Evolutionary conservation across 441 rosid species (phyloP), one percentile per base, ranked within the genome.

Genomic region (Erodium trifolium): DNA sequence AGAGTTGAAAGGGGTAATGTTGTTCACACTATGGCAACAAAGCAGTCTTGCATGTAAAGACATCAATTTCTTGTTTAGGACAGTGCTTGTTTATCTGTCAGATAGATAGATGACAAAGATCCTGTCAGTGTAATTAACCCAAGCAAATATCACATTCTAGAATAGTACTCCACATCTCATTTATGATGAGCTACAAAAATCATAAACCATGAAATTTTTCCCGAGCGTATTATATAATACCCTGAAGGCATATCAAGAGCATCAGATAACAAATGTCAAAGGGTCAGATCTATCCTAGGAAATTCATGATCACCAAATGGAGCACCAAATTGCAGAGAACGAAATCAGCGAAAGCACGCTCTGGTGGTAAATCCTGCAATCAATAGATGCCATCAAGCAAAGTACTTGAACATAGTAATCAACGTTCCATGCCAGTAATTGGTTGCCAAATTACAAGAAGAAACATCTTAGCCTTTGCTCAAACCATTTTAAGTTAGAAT

Each of bases 241-340:
- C 34, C 3, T 55, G 27, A 16, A 8, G 63, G 2, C 18, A 57
- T 19, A 57, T 16, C 63, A 16, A 57, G 63, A 57, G 63, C 29
- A 57, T 57, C 12, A 8, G 23, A 66, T 49, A 43, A 23, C 18
- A 67, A 53, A 31, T 31, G 34, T 31, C 34, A 31, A 31, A 31
- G 34, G 34, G 34, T 31, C 34, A 67, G 16, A 43, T 47, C 78
- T 81, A 91, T 72, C 97, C 97, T 0, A 91, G 83, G 90, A 91
- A 89, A 77, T 91, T 91, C 87, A 91, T 91, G 47, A 91, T 91
- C 83, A 91, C 97, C 85, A 91, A 73, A 78, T 91, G 96, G 17
- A 91, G 89, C 77, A 86, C 93, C 77, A 91, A 74, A 75, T 91
- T 88, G 91, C 96, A 87, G 72, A 89, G 84, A 72, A 86, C 82